Evolutionary conservation across 768 basidiomycete species (phyloP).

Genomic region (Hygrocybe coccinea): DNA sequence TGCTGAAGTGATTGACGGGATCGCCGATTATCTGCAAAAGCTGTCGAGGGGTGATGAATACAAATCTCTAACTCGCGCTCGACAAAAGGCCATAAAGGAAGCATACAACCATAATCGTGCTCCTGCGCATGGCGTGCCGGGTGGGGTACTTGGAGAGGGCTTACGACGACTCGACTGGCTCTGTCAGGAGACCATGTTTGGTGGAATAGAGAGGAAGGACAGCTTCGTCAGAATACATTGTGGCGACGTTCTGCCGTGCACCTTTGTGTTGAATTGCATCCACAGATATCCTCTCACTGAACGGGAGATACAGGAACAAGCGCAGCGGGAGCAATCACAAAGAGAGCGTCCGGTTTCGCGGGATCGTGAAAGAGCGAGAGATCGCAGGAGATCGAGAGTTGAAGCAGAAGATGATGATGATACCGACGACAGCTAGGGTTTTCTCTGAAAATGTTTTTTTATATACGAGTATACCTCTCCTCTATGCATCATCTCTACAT

Average conservation of each 20-base stretch:
- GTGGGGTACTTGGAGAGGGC: conserved; percentile 58
- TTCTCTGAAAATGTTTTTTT: conserved; percentile 14
- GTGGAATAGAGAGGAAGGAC: conserved; percentile 52
- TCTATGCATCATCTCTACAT: too few species aligned
- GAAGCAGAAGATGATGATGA: background rate
- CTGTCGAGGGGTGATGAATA: conserved; percentile 52
- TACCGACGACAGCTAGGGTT: conserved; percentile 26
- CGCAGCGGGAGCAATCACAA: background rate
- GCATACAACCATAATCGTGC: conserved; percentile 67
- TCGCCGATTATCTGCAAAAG: conserved; percentile 48
- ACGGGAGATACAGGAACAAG: conserved; percentile 8
- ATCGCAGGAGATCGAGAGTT: background rate
- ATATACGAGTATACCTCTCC: too few species aligned
- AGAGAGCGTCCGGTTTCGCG: background rate
- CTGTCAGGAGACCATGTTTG: conserved; percentile 53
- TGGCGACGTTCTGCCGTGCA: conserved; percentile 50
- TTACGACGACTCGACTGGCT: conserved; percentile 68
- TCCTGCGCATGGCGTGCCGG: conserved; percentile 58
- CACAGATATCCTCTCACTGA: conserved; percentile 21
- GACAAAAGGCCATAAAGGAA: conserved; percentile 41
- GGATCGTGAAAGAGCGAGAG: background rate
- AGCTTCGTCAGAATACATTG: conserved; percentile 39
- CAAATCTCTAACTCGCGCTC: conserved; percentile 32
- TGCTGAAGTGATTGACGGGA: conserved; percentile 55
- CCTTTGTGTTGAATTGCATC: conserved; percentile 54